Evolutionary conservation across 2,329 filamentous ascomycete genomes (phyloP).

Genomic region (Sclerotinia spermophila): DNA sequence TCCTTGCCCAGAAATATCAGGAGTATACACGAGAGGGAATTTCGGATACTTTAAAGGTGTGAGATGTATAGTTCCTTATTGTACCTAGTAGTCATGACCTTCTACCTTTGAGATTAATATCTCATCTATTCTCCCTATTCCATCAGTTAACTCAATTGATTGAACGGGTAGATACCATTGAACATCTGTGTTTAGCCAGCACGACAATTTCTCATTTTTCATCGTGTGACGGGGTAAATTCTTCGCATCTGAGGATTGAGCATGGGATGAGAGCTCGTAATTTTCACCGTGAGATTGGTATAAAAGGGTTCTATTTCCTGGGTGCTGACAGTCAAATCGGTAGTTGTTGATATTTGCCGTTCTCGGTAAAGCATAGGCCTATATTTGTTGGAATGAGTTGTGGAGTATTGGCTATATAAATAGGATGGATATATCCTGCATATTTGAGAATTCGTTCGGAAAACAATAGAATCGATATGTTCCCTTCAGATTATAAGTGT

Average conservation of each 20-base stretch:
- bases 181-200: no score
- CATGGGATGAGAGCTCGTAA: background rate
- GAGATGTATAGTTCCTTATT: no score
- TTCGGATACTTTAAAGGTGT: no score
- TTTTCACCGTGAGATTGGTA: fast-evolving
- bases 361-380: background rate
- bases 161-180: no score
- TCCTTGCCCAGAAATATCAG: no score
- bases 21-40: no score
- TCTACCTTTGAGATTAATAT: no score
- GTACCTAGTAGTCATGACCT: no score
- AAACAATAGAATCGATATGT: background rate
- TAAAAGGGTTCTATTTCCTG: background rate
- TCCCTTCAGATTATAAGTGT: background rate
- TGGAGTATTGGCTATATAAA: background rate
- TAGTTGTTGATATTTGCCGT: background rate
- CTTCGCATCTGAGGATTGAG: background rate
- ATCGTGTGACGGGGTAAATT: background rate
- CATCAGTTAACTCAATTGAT: no score
- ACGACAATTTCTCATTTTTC: no score
- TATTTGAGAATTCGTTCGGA: background rate
- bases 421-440: background rate
- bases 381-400: background rate
- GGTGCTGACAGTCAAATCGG: background rate
- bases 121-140: no score